Base-by-base conservation (phyloP, 768 basidiomycete species). In the Mycena galopus region DNA sequence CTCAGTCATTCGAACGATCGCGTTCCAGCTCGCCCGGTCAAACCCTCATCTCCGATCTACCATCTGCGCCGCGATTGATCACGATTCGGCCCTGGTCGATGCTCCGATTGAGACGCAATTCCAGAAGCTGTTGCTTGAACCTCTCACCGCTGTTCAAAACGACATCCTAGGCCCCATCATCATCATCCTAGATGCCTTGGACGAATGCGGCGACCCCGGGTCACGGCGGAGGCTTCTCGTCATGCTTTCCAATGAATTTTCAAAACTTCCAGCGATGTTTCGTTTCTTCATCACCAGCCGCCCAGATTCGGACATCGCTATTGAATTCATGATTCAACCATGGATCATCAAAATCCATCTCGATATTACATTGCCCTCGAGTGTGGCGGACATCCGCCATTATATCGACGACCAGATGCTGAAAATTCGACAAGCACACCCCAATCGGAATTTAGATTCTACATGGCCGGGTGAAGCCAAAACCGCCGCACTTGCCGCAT, bases 391-490 rank as follows among this genome's bases (percentile, higher is more conserved):
- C n/a, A 47, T 47, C n/a, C n/a, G 9, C 11, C n/a, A n/a, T 47
- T 47, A n/a, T 8, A 44, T 47, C 9, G 21, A n/a, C n/a, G n/a
- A 8, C 19, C 11, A n/a, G 8, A 47, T n/a, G 44, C 9, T 8
- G 21, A 23, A n/a, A n/a, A 47, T 4, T n/a, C n/a, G n/a, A n/a
- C n/a, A n/a, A n/a, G n/a, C n/a, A n/a, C n/a, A n/a, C n/a, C n/a
- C n/a, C n/a, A n/a, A 47, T 47, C n/a, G n/a, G 21, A 47, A n/a
- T 2, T n/a, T 60, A 7, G 12, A 35, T n/a, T 14, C 9, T 4
- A 9, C 50, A 3, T 78, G 78, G 78, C 78, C 78, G 2, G 78
- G 74, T 6, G 44, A 64, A 1, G 14, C 42, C 4, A 56, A 21
- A 7, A 76, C 77, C 12, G 12, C 55, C 4, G 37, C 16, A 6